A percentile compares a stretch with the other conserved stretches of the same genome.
Evolutionary conservation across 352 stramenopile species (phyloP).

Genomic region (Globisporangium ultimum): DNA sequence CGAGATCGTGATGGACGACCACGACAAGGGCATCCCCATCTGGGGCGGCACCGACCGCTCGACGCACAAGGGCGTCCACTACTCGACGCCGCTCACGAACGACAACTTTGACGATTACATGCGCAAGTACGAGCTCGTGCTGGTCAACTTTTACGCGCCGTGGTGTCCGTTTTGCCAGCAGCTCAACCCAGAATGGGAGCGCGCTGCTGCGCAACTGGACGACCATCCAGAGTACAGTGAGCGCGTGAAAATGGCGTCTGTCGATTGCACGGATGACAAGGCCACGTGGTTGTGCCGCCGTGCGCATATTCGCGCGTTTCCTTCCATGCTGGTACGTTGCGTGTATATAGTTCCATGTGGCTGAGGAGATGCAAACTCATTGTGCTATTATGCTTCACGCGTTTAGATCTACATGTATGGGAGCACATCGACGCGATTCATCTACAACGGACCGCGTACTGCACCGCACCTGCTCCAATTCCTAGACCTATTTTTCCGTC

Average conservation of each 20-base stretch:
- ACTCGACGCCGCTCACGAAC: conserved; percentile 65
- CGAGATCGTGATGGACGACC: conserved; percentile 69
- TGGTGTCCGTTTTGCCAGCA: conserved; percentile 79
- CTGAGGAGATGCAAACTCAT: not conserved
- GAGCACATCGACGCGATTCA: conserved; percentile 70
- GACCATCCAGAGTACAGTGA: conserved; percentile 80
- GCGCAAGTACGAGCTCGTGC: conserved; percentile 79
- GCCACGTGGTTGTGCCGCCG: conserved; percentile 63
- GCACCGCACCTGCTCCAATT: conserved; percentile 75
- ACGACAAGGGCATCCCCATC: conserved; percentile 51
- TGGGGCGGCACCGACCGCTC: conserved; percentile 60
- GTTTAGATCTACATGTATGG: conserved; percentile 82
- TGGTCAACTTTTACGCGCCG: conserved; percentile 84
- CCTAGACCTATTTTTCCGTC: conserved; percentile 80
- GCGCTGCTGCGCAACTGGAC: conserved; percentile 57
- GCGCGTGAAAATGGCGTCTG: conserved; percentile 73
- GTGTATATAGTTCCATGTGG: not conserved
- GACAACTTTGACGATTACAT: conserved; percentile 78
- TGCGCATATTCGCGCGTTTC: conserved; percentile 71
- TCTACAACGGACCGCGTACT: conserved; percentile 80
- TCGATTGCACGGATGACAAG: conserved; percentile 73
- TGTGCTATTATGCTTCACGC: not conserved
- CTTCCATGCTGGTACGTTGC: conserved; percentile 62
- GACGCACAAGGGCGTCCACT: conserved; percentile 54
- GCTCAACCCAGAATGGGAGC: conserved; percentile 77